Evolutionary conservation across 257 asterid species (phyloP), one percentile per base, ranked within the genome.

Genomic region (Nemophila menziesii): DNA sequence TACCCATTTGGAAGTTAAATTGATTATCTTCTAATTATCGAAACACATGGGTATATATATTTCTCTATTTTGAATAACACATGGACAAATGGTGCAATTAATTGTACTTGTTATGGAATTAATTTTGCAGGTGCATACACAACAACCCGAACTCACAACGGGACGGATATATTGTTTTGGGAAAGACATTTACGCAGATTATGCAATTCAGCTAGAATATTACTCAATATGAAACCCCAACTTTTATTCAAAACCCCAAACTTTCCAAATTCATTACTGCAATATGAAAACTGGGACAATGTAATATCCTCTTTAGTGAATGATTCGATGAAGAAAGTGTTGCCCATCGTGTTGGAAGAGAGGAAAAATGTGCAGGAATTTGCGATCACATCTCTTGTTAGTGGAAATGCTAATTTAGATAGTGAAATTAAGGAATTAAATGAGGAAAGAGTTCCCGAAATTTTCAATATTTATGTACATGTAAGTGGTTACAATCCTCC

Each of bases 71-170:
- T 8, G 44, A 40, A 43, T 19, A 16, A n/a, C n/a, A n/a, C n/a
- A n/a, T n/a, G n/a, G n/a, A n/a, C n/a, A n/a, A n/a, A n/a, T n/a
- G n/a, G n/a, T n/a, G n/a, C n/a, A n/a, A n/a, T n/a, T n/a, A n/a
- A n/a, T n/a, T n/a, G n/a, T n/a, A n/a, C n/a, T n/a, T n/a, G n/a
- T n/a, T n/a, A n/a, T n/a, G n/a, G n/a, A n/a, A n/a, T 16, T 38
- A 41, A 41, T 64, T 63, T n/a, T n/a, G n/a, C 82, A 90, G 99
- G 99, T 55, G 94, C 89, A 27, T 90, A 90, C 58, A 90, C 99
- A 47, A 85, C 96, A 20, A 78, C 99, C 51, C 90, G 99, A 22
- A 90, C 99, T 56, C 81, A 64, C 56, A 80, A 57, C 61, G 87
- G 79, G 52, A 56, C 86, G 16, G 51, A 65, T 27, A 48, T 90